phyloP scores from a whole-genome alignment of 768 basidiomycete species.

The Lentinula guzmanii region DNA sequence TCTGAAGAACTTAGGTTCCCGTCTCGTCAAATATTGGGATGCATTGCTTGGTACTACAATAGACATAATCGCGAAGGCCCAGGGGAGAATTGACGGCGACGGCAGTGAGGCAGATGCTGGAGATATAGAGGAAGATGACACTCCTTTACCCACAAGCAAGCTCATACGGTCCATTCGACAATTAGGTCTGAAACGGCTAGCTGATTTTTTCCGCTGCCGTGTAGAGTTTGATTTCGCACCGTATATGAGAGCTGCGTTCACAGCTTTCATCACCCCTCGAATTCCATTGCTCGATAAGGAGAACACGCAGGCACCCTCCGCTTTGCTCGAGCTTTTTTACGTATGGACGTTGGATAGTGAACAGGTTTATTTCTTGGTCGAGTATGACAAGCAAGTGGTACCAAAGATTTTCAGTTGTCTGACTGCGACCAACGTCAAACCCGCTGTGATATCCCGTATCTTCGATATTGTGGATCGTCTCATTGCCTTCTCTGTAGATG shows the following conservation, averaged over 20 bases:
- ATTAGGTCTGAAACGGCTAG: conserved; percentile 77
- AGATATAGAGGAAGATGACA: conserved; percentile 25
- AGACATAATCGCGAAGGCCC: conserved; percentile 59
- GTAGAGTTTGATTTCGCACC: conserved; percentile 69
- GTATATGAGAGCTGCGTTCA: conserved; percentile 64
- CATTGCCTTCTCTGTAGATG: conserved; percentile 46
- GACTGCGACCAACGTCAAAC: conserved; percentile 79
- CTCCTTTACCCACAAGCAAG: conserved; percentile 25
- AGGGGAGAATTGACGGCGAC: conserved; percentile 41
- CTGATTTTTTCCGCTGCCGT: conserved; percentile 80
- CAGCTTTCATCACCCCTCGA: conserved; percentile 76
- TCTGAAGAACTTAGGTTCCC: conserved; percentile 73
- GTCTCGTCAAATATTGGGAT: conserved; percentile 67
- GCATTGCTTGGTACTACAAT: conserved; percentile 65
- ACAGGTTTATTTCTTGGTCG: conserved; percentile 58
- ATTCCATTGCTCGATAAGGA: conserved; percentile 69
- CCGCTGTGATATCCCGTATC: conserved; percentile 69
- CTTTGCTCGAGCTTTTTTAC: conserved; percentile 79
- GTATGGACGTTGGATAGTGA: conserved; percentile 61
- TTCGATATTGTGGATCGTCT: conserved; percentile 83
- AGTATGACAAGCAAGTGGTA: conserved; percentile 62
- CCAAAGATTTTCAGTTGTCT: conserved; percentile 81
- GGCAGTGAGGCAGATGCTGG: conserved; percentile 32
- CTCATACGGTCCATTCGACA: conserved; percentile 66
- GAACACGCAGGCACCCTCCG: conserved; percentile 89